phyloP scores from a whole-genome alignment of 139 green algal genomes.

The Deuterostichococcus epilithicus region DNA sequence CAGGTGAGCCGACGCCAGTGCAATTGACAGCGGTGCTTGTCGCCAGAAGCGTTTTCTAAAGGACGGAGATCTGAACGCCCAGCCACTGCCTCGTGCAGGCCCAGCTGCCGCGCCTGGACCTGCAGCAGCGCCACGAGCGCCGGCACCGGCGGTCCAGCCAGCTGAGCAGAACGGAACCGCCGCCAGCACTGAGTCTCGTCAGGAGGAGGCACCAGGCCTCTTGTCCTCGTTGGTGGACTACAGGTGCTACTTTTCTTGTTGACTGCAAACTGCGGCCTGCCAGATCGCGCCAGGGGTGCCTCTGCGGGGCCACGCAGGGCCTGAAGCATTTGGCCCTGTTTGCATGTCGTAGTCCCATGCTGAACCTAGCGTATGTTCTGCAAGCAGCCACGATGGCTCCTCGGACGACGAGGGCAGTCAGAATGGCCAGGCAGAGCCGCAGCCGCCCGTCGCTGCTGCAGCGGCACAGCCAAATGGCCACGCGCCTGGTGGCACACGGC shows the following conservation, averaged over 20 bases:
- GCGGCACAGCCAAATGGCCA: not conserved
- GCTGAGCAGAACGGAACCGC: not conserved
- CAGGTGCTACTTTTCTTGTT: not conserved
- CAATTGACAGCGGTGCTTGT: no score
- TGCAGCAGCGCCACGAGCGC: not conserved
- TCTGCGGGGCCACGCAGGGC: no score
- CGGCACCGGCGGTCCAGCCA: not conserved
- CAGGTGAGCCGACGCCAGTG: no score
- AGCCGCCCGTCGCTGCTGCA: conserved; percentile 1
- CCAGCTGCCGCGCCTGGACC: not conserved
- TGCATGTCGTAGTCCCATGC: no score
- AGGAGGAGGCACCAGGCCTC: not conserved
- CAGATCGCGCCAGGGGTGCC: no score
- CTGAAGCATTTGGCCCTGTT: not conserved
- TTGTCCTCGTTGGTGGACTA: not conserved
- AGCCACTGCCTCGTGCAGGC: not conserved
- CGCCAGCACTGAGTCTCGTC: not conserved
- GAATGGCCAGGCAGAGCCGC: not conserved
- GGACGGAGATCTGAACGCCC: no score
- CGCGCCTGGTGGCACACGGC: not conserved
- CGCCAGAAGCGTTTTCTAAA: no score
- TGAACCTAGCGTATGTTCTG: not conserved
- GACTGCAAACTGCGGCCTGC: no score
- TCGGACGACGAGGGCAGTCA: conserved; percentile 9
- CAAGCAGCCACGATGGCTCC: conserved; percentile 18